These are phyloP conservation scores for Gymnopilus junonius DNA, from an alignment of 768 basidiomycete genomes.

Conservation along the genomic window DNA sequence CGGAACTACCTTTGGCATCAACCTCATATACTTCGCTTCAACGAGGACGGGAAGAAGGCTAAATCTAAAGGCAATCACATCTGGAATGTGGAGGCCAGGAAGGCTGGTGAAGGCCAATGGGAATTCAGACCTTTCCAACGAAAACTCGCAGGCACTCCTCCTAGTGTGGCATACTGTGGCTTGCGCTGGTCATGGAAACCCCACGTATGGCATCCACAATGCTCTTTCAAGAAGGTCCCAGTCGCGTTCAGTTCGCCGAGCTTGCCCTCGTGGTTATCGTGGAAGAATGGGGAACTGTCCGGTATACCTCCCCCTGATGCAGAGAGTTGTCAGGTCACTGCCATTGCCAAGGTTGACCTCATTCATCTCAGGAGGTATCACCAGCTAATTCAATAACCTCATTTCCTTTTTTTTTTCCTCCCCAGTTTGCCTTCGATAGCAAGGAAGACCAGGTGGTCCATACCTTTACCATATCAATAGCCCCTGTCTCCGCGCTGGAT, in stretches of 20 bases:
- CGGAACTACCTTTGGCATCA: conserved; percentile 97
- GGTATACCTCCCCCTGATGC: conserved; percentile 83
- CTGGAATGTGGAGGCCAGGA: conserved; percentile 98
- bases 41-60: conserved; percentile 98
- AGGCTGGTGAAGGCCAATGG: conserved; percentile 76
- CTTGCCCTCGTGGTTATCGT: conserved; percentile 86
- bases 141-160: conserved; percentile 83
- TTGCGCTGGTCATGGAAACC: conserved; percentile 90
- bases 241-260: conserved; percentile 82
- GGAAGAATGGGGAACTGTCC: conserved; percentile 83
- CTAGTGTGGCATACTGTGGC: conserved; percentile 80
- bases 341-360: conserved; percentile 71
- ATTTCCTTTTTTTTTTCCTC: conserved; percentile 13
- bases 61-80: conserved; percentile 99
- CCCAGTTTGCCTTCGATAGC: conserved; percentile 73
- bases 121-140: conserved; percentile 88
- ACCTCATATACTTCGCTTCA: conserved; percentile 93
- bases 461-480: conserved; percentile 73
- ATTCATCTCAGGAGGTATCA: conserved; percentile 7
- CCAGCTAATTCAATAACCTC: conserved; percentile 10
- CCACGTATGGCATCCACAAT: conserved; percentile 96
- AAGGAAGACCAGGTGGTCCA: conserved; percentile 70
- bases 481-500: conserved; percentile 58
- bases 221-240: conserved; percentile 76
- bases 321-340: conserved; percentile 74